phyloP scores from a whole-genome alignment of 2,329 filamentous ascomycete species.

The Cordyceps cicadae region DNA sequence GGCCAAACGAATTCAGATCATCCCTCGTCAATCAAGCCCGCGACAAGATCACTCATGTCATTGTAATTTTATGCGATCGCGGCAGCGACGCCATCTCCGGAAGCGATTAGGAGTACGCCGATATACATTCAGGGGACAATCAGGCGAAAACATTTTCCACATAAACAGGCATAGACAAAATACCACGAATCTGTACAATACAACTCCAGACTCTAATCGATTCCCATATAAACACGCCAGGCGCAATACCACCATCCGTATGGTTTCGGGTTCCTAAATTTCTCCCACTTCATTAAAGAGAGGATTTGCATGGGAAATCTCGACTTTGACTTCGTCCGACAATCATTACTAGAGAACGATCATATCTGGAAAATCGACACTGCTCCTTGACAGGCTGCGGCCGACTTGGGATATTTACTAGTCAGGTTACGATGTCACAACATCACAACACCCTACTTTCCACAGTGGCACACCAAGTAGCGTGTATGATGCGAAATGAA shows the following conservation, averaged over 20 bases:
- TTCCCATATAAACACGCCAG: not conserved
- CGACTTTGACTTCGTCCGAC: not conserved
- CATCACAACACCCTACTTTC: not conserved
- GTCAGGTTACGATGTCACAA: not conserved
- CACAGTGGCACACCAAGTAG: not conserved
- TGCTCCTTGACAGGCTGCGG: not conserved
- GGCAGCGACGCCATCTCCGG: not conserved
- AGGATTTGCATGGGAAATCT: not conserved
- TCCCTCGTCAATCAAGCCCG: not conserved
- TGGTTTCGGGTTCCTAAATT: too few relatives aligned
- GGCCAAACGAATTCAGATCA: not conserved
- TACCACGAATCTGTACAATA: not conserved
- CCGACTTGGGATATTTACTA: not conserved
- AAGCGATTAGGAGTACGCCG: not conserved
- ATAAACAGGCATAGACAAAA: conserved; percentile 9
- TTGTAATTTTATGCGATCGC: conserved; percentile 2
- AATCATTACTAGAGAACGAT: not conserved
- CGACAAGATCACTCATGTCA: not conserved
- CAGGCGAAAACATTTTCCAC: not conserved
- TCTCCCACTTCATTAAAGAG: too few relatives aligned
- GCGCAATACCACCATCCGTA: not conserved
- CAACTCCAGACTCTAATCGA: not conserved
- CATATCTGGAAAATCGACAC: not conserved
- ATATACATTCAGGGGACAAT: not conserved
- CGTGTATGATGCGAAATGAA: not conserved